Conservation (phyloP, 2,329 filamentous ascomycete species). For the Colletotrichum sojae region DNA sequence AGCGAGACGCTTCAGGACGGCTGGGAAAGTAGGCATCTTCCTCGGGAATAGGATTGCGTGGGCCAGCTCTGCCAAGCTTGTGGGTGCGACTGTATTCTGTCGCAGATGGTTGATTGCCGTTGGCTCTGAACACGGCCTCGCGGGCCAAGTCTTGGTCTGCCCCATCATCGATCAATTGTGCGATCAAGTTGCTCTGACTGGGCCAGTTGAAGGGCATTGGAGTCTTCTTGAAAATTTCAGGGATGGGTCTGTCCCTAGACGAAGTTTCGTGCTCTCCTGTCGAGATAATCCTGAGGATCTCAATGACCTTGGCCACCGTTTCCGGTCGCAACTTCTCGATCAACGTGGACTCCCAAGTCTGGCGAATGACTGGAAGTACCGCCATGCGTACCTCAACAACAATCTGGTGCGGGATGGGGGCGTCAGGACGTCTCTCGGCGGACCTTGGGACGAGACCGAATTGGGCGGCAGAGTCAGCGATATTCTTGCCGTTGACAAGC, state of each 20-base stretch:
- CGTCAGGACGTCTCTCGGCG: constrained; percentile 58
- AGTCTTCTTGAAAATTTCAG: constrained; percentile 60
- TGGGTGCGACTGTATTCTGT: constrained; percentile 83
- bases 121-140: constrained; percentile 88
- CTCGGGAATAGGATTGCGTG: constrained; percentile 76
- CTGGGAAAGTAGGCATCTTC: constrained; percentile 64
- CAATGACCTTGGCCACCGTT: constrained; percentile 84
- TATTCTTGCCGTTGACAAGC: constrained; percentile 82
- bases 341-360: constrained; percentile 88
- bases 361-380: constrained; percentile 81
- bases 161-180: constrained; percentile 58
- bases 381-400: constrained; percentile 87
- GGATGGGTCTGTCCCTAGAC: constrained; percentile 43
- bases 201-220: constrained; percentile 64
- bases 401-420: constrained; percentile 76
- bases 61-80: constrained; percentile 67
- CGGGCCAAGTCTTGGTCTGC: constrained; percentile 74
- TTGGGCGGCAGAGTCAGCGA: constrained; percentile 81
- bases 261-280: constrained; percentile 82
- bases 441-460: constrained; percentile 58
- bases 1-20: constrained; percentile 43
- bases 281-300: constrained; percentile 85
- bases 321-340: constrained; percentile 84
- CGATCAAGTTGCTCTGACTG: constrained; percentile 17
- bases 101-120: constrained; percentile 73